Base-by-base conservation (phyloP, 129 eudicot genomes). In the Smallanthus sonchifolius region DNA sequence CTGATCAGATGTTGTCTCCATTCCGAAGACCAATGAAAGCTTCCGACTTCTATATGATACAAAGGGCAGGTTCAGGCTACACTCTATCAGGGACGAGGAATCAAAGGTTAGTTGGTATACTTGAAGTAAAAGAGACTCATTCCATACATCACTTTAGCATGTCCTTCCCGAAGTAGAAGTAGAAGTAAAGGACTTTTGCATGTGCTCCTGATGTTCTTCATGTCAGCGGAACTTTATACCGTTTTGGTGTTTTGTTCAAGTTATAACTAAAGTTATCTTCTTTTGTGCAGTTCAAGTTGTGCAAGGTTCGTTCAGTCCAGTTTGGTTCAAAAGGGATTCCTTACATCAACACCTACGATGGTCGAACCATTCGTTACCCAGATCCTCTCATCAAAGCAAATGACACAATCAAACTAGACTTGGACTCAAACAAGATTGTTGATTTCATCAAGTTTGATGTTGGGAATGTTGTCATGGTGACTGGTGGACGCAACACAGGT, bases 331-430 rank as follows among this genome's bases (percentile, higher is more conserved):
- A 87, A 54, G 91, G 88, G 1, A 87, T 87, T 67, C 91, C 91
- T 0, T 87, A 84, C 84, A 72, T 87, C 51, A 86, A 86, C 83
- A 86, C 91, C 7, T 86, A 86, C 14, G 91, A 86, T 60, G 91
- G 91, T 0, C 73, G 91, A 40, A 85, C 89, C 32, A 85, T 85
- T 40, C 86, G 89, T 0, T 85, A 82, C 42, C 89, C 87, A 0
- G 91, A 87, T 74, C 91, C 91, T 2, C 88, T 87, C 48, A 87
- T 87, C 54, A 87, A 87, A 67, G 91, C 91, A 16, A 87, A 87
- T 13, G 91, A 87, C 81, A 87, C 91, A 42, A 87, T 87, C 61
- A 87, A 87, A 69, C 81, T 87, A 0, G 91, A 84, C 38, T 40
- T 87, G 20, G 90, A 83, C 10, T 6, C 70, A 9, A 82, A 85